phyloP scores from a whole-genome alignment of 345 rosid genomes.

The Carallia brachiata region DNA sequence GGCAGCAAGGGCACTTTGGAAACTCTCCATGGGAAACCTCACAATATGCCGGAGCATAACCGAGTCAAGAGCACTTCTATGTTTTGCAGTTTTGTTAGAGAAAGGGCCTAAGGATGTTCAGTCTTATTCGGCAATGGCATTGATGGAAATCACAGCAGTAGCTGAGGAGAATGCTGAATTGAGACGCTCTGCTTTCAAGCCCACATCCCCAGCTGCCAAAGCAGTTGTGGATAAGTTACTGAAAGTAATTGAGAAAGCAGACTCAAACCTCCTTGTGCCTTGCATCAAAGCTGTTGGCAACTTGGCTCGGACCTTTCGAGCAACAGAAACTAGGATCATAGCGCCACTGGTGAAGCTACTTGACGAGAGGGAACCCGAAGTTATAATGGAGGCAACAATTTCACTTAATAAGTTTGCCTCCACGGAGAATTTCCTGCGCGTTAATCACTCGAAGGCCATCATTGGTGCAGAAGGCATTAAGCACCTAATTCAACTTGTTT shows the following conservation, averaged over 20 bases:
- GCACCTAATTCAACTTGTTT: slow-evolving; percentile 31
- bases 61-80: slow-evolving; percentile 30
- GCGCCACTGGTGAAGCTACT: slow-evolving; percentile 30
- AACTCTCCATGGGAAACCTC: slow-evolving; percentile 20
- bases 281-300: slow-evolving; percentile 26
- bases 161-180: slow-evolving; percentile 26
- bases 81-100: slow-evolving; percentile 26
- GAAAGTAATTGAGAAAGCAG: slow-evolving; percentile 20
- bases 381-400: slow-evolving; percentile 29
- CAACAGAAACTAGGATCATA: slow-evolving; percentile 28
- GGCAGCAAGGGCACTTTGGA: slow-evolving; percentile 36
- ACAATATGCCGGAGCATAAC: slow-evolving; percentile 24
- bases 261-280: slow-evolving; percentile 22
- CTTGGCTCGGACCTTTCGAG: slow-evolving; percentile 27
- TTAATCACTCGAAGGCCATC: slow-evolving; percentile 30
- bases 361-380: slow-evolving; percentile 24
- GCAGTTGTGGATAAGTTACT: slow-evolving; percentile 30
- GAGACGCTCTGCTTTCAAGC: slow-evolving; percentile 31
- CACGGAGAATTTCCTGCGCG: slow-evolving; percentile 23
- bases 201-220: slow-evolving; percentile 27
- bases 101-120: slow-evolving; percentile 30
- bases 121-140: slow-evolving; percentile 30
- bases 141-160: slow-evolving; percentile 33
- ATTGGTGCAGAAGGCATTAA: slow-evolving; percentile 30
- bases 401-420: slow-evolving; percentile 28